Conservation (phyloP, 164 flowering plant species). For the Stephania japonica region DNA sequence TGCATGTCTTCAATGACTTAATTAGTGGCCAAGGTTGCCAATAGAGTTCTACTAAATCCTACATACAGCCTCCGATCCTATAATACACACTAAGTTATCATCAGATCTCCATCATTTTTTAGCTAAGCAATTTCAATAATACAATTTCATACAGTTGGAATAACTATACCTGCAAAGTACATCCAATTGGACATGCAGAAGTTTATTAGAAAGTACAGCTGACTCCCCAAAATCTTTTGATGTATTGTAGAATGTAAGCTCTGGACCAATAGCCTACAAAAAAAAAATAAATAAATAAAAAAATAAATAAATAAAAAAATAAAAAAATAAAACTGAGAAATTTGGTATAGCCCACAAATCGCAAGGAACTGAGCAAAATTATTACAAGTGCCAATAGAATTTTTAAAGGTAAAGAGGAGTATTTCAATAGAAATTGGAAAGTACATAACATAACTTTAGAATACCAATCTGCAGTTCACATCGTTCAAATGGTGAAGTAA, state of each 20-base stretch:
- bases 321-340: neutral
- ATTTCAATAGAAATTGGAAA: neutral
- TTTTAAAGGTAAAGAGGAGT: neutral
- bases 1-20: neutral
- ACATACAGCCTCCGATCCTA: neutral
- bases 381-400: neutral
- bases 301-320: neutral
- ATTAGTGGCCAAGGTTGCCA: neutral
- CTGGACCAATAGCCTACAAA: constrained; percentile 91
- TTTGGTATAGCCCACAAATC: neutral
- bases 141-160: neutral
- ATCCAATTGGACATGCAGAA: constrained; percentile 90
- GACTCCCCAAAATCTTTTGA: constrained; percentile 65
- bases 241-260: constrained; percentile 81
- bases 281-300: neutral
- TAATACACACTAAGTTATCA: no score
- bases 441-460: no score
- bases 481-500: no score
- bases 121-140: neutral
- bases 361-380: neutral
- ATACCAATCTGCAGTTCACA: no score
- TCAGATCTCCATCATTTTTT: neutral
- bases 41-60: neutral
- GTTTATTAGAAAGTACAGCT: constrained; percentile 56
- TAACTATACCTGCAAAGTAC: constrained; percentile 60